phyloP scores from a whole-genome alignment of 768 basidiomycete species.

The Phanerochaete sordida region DNA sequence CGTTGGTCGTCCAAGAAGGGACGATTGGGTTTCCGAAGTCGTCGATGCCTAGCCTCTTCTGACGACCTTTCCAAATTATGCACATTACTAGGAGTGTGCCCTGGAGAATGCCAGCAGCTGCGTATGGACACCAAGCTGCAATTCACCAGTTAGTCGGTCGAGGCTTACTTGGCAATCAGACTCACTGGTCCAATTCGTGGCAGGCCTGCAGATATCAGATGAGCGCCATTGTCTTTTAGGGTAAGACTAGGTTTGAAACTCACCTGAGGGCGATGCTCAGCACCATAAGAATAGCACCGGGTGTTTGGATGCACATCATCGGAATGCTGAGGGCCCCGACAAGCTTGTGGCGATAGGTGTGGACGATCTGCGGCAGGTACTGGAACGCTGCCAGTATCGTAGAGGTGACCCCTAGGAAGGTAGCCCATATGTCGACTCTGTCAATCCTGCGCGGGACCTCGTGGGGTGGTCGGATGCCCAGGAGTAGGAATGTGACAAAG shows the following conservation, averaged over 20 bases:
- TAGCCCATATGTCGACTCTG: conserved; percentile 62
- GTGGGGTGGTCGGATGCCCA: conserved; percentile 32
- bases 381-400: conserved; percentile 78
- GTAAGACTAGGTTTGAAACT: too few species aligned
- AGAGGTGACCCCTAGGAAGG: conserved; percentile 81
- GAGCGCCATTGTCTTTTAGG: too few species aligned
- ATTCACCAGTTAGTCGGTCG: background rate
- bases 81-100: conserved; percentile 81
- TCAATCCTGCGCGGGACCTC: conserved; percentile 14
- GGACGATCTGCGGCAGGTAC: conserved; percentile 82
- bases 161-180: background rate
- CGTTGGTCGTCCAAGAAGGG: too few species aligned
- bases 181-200: conserved; percentile 84
- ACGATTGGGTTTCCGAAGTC: conserved; percentile 72
- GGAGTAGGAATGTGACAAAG: conserved; percentile 60
- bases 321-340: conserved; percentile 93
- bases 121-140: conserved; percentile 77
- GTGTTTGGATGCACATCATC: conserved; percentile 95
- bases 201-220: too few species aligned
- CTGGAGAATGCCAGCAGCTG: conserved; percentile 83
- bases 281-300: conserved; percentile 87
- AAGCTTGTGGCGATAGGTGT: conserved; percentile 73
- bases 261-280: conserved; percentile 71
- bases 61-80: conserved; percentile 78
- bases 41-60: conserved; percentile 71